A percentile compares a stretch with the other conserved stretches of the same genome.
These are phyloP conservation scores for Penicillium subrubescens DNA, from an alignment of 495 filamentous ascomycete genomes.

Conservation along the genomic window DNA sequence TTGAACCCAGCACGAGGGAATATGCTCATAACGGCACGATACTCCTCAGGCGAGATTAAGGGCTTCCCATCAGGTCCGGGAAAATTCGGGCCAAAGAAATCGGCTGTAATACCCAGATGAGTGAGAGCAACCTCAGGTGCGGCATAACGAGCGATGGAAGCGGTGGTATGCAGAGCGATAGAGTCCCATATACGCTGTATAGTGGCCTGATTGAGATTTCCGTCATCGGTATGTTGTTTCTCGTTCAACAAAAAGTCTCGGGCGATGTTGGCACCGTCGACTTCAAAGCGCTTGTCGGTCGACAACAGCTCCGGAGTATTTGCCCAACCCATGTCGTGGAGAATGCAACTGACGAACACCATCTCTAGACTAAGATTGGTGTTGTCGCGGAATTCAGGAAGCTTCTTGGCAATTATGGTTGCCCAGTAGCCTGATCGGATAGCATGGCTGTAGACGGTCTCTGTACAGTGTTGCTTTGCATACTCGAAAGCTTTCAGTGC, in stretches of 20 bases:
- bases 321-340: conserved; percentile 59
- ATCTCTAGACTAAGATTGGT: background rate
- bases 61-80: background rate
- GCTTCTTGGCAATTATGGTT: background rate
- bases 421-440: background rate
- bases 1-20: conserved; percentile 43
- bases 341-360: conserved; percentile 2
- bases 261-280: conserved; percentile 55
- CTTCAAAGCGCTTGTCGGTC: conserved; percentile 56
- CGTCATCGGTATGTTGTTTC: background rate
- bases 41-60: conserved; percentile 38
- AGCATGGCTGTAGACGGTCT: background rate
- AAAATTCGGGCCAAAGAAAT: conserved; percentile 45
- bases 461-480: background rate
- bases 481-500: background rate
- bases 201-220: conserved; percentile 37
- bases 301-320: conserved; percentile 33
- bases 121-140: conserved; percentile 46
- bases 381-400: background rate
- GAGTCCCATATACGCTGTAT: conserved; percentile 56
- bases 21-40: conserved; percentile 30
- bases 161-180: conserved; percentile 53
- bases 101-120: conserved; percentile 46
- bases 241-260: conserved; percentile 41
- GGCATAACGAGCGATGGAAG: conserved; percentile 44